Evolutionary conservation across 2,329 filamentous ascomycete species (phyloP).

Genomic region (Pyrenochaeta sp.): DNA sequence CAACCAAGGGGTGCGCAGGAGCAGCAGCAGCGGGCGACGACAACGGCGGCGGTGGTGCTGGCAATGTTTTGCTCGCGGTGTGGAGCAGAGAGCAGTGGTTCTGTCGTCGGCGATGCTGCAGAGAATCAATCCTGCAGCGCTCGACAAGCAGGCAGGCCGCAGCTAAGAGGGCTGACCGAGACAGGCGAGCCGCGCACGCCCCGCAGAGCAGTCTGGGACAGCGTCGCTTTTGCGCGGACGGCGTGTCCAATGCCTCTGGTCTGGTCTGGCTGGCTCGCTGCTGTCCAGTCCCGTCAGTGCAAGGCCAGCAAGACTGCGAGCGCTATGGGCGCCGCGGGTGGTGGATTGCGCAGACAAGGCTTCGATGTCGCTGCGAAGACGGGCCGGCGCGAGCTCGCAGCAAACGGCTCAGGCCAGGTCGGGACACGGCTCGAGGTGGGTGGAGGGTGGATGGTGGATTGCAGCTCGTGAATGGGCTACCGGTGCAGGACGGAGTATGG

Average conservation of each 20-base stretch:
- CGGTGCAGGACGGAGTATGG: too few species aligned
- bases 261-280: conserved; percentile 33
- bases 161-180: conserved; percentile 51
- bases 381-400: conserved; percentile 48
- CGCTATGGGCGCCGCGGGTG: conserved; percentile 34
- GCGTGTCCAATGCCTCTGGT: conserved; percentile 32
- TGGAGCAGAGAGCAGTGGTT: conserved; percentile 39
- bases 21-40: conserved; percentile 10
- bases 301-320: too few species aligned
- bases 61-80: conserved; percentile 25
- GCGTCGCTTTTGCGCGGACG: conserved; percentile 32
- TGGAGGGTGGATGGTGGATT: too few species aligned
- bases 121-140: conserved; percentile 46
- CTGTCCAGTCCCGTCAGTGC: too few species aligned
- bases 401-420: conserved; percentile 28
- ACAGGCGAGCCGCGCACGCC: conserved; percentile 47
- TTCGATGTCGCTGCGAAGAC: conserved; percentile 38
- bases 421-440: too few species aligned
- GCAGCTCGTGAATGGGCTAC: too few species aligned
- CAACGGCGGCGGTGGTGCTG: too few species aligned
- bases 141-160: conserved; percentile 48
- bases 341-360: conserved; percentile 23
- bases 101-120: conserved; percentile 48
- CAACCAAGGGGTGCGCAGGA: conserved; percentile 33
- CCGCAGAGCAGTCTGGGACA: conserved; percentile 39